Evolutionary conservation across 1,139 yeast genomes (phyloP).

Genomic region (Eremothecium sinecaudum): DNA sequence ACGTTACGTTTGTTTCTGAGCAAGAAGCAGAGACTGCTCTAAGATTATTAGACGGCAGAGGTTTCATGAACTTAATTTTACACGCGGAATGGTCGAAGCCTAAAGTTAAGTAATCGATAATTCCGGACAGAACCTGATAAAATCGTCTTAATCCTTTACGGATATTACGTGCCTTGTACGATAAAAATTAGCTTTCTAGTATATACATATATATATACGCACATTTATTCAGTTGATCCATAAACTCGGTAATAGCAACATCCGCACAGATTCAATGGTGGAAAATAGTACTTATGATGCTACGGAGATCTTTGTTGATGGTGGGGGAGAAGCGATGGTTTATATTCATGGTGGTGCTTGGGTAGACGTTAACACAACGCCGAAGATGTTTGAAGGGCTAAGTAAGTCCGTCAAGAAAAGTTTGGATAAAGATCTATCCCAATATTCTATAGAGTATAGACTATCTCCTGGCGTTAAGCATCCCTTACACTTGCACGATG

Average conservation of each 20-base stretch:
- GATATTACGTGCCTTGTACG: no score
- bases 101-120: constrained; percentile 13
- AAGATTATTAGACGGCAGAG: constrained; percentile 76
- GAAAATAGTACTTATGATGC: constrained; percentile 3
- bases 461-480: constrained; percentile 54
- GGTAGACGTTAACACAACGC: constrained; percentile 61
- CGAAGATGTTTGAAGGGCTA: constrained; percentile 43
- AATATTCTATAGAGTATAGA: constrained; percentile 48
- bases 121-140: no score
- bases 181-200: no score
- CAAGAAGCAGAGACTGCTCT: constrained; percentile 68
- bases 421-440: constrained; percentile 12
- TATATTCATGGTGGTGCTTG: constrained; percentile 88
- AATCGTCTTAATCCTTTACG: no score
- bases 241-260: no score
- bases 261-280: no score
- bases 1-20: constrained; percentile 70
- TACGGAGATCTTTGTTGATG: constrained; percentile 11
- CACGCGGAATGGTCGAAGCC: constrained; percentile 57
- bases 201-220: no score
- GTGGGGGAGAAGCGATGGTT: constrained; percentile 25
- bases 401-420: constrained; percentile 16
- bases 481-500: constrained; percentile 57
- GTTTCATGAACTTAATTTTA: constrained; percentile 85
- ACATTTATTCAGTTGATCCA: no score